Percentiles rank a stretch among this genome's conserved stretches.
phyloP scores from a whole-genome alignment of 352 stramenopile species.

The Peronospora destructor region DNA sequence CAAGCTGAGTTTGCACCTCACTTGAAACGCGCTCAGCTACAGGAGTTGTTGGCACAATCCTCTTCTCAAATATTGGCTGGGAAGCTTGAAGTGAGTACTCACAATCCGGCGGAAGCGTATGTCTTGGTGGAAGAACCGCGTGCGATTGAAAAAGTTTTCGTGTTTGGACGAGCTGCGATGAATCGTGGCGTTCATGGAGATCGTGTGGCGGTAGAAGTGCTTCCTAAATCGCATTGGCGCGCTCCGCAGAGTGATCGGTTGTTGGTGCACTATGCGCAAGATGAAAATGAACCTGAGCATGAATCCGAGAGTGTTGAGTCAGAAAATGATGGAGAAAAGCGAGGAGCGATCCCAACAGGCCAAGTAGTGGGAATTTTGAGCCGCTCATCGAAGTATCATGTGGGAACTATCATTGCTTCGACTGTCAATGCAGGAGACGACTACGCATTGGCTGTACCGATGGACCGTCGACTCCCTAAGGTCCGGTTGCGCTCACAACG shows the following conservation, averaged over 20 bases:
- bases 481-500: slow-evolving; percentile 73
- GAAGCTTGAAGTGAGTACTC: slow-evolving; percentile 56
- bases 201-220: slow-evolving; percentile 90
- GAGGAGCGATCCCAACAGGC: slow-evolving; percentile 51
- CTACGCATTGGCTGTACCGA: slow-evolving; percentile 68
- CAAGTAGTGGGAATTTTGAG: slow-evolving; percentile 84
- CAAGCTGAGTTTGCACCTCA: slow-evolving; percentile 54
- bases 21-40: slow-evolving; percentile 28
- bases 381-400: slow-evolving; percentile 52
- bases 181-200: slow-evolving; percentile 98
- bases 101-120: slow-evolving; percentile 73
- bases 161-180: slow-evolving; percentile 77
- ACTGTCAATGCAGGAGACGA: slow-evolving; percentile 58
- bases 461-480: slow-evolving; percentile 77
- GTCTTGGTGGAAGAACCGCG: slow-evolving; percentile 45
- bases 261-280: slow-evolving; percentile 61
- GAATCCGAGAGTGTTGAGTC: slow-evolving; percentile 19
- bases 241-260: slow-evolving; percentile 50
- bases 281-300: slow-evolving; percentile 34
- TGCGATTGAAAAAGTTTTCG: slow-evolving; percentile 53
- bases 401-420: slow-evolving; percentile 66
- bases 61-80: slow-evolving; percentile 34
- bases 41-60: slow-evolving; percentile 27
- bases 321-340: slow-evolving; percentile 6
- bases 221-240: slow-evolving; percentile 77